phyloP scores from a whole-genome alignment of 2,329 filamentous ascomycete species.

The Talaromyces sp. region DNA sequence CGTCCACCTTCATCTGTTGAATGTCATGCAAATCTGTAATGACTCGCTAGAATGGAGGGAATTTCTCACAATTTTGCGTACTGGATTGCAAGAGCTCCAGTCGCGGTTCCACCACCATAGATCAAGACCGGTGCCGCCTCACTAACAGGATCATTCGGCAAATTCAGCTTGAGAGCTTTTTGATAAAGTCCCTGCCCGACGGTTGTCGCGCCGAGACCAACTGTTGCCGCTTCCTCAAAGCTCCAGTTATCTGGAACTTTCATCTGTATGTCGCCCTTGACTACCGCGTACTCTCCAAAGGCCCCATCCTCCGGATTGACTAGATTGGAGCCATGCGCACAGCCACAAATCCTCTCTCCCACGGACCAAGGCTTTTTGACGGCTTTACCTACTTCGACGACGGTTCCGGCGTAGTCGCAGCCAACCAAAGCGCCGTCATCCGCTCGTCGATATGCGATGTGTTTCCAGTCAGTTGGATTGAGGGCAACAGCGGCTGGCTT shows the following conservation, averaged over 20 bases:
- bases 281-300: constrained; percentile 53
- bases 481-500: constrained; percentile 51
- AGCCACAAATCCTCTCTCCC: too few species aligned
- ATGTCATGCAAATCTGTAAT: too few species aligned
- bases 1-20: too few species aligned
- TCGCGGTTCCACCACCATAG: too few species aligned
- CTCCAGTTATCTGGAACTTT: constrained; percentile 48
- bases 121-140: too few species aligned
- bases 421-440: constrained; percentile 44
- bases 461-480: constrained; percentile 58
- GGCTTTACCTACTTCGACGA: constrained; percentile 50
- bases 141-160: too few species aligned
- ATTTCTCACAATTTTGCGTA: too few species aligned
- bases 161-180: too few species aligned
- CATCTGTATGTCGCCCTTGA: constrained; percentile 48
- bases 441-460: constrained; percentile 34
- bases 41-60: too few species aligned
- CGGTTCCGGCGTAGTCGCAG: constrained; percentile 52
- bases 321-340: constrained; percentile 45
- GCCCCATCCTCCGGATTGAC: constrained; percentile 47
- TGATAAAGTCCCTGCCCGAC: too few species aligned
- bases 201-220: constrained; percentile 51
- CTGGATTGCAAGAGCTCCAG: too few species aligned
- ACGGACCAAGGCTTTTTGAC: constrained; percentile 49
- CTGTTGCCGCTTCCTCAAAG: constrained; percentile 39